Conservation (phyloP, 345 rosid species). For the Clausena lansium region DNA sequence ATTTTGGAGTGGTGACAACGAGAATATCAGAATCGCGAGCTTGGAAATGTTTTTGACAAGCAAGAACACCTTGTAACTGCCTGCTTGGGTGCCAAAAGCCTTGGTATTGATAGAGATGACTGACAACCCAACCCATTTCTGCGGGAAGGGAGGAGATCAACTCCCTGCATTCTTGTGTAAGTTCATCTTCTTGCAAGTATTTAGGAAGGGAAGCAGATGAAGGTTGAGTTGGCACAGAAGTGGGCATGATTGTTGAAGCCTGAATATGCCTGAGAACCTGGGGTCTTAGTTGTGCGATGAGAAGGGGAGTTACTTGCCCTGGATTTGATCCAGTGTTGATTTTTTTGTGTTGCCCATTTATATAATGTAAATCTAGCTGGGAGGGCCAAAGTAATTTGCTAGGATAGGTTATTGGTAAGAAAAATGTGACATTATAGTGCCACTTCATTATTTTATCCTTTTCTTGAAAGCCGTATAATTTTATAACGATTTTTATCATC, state of each 20-base stretch:
- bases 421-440: too few relatives aligned
- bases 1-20: slow-evolving; percentile 55
- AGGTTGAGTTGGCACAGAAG: neutral
- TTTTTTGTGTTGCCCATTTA: too few relatives aligned
- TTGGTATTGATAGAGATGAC: slow-evolving; percentile 38
- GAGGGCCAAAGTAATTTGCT: too few relatives aligned
- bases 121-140: slow-evolving; percentile 35
- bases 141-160: slow-evolving; percentile 41
- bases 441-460: too few relatives aligned
- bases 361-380: too few relatives aligned
- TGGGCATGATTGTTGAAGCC: neutral
- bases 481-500: too few relatives aligned
- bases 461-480: too few relatives aligned
- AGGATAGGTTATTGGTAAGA: too few relatives aligned
- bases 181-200: slow-evolving; percentile 35
- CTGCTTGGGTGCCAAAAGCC: slow-evolving; percentile 48
- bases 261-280: too few relatives aligned
- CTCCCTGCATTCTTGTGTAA: slow-evolving; percentile 33
- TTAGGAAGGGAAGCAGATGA: slow-evolving; percentile 12
- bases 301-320: neutral
- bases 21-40: slow-evolving; percentile 41
- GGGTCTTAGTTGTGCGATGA: neutral
- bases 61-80: slow-evolving; percentile 36
- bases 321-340: too few relatives aligned
- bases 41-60: slow-evolving; percentile 43